Base-by-base conservation (phyloP, 768 basidiomycete genomes). In the Lactarius akahatsu region DNA sequence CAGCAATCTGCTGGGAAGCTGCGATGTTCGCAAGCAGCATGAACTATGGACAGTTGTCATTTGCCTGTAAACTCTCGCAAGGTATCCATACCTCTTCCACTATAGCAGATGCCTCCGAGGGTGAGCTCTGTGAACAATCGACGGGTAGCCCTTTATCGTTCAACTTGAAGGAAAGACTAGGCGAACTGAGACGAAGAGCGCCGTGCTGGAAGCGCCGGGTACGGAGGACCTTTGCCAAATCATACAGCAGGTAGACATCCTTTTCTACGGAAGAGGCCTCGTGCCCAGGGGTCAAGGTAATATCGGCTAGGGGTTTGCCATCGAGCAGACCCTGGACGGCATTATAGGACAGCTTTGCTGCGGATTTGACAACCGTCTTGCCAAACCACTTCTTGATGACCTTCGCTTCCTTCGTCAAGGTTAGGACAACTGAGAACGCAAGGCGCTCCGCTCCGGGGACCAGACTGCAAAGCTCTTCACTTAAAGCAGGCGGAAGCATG, bases 401-500 rank as follows among this genome's bases (percentile, higher is more conserved):
- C 69, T 85, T 88, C 2, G 87, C 96, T 26, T 98, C 92, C 59
- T 85, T 79, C 56, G 88, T 87, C 78, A 98, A 82, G 3, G 90
- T 96, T 75, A 97, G 94, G 72, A 95, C 76, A 64, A 90, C 86
- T 5, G 94, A 92, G 81, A 98, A 97, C 2, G 96, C 86, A 36
- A 99, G 85, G 60, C 96, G 89, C 63, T 99, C 97, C 66, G 87
- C 83, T 11, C 90, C 91, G 6, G 95, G 94, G 65, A 86, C 82
- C 63, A 99, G 83, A 77, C 93, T 96, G 79, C 97, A 99, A 16
- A 96, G 82, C 71, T 95, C 87, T 76, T 98, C 96, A 73, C 90
- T 92, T 54, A 99, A 80, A n/a, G 89, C 82, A 32, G 94, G 94
- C 2, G 97, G 97, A 10, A 99, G 81, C 97, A 99, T 99, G 2